phyloP scores from a whole-genome alignment of 2,329 filamentous ascomycete species.

The Pestalotiopsis sp. region DNA sequence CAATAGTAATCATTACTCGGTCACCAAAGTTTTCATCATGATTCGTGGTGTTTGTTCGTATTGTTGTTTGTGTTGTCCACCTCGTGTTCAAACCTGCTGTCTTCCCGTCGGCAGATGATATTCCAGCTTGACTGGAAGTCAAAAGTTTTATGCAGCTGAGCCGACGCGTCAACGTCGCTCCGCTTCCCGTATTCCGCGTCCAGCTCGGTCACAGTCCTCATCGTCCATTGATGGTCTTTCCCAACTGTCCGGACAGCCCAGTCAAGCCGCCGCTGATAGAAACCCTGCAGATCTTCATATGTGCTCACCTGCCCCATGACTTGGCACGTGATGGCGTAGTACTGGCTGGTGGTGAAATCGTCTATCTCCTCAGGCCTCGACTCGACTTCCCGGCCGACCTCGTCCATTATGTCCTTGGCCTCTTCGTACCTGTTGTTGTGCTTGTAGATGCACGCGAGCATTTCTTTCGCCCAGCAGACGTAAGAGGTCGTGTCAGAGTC shows the following conservation, averaged over 20 bases:
- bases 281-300: neutral
- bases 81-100: neutral
- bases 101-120: neutral
- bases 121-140: conserved; percentile 8
- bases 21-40: neutral
- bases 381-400: neutral
- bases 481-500: neutral
- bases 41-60: neutral
- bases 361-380: neutral
- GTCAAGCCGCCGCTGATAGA: neutral
- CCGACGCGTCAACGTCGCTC: conserved; percentile 1
- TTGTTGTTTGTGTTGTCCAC: neutral
- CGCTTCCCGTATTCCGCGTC: conserved; percentile 1
- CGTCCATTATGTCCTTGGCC: neutral
- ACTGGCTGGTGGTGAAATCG: conserved; percentile 1
- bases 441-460: conserved; percentile 7
- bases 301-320: neutral
- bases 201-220: neutral
- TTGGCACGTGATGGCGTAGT: conserved; percentile 2
- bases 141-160: conserved; percentile 1
- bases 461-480: conserved; percentile 10
- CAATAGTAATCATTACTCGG: neutral
- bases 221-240: conserved; percentile 2
- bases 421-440: conserved; percentile 1
- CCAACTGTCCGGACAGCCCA: neutral